These are phyloP conservation scores for Cystoisospora suis DNA, from an alignment of 169 alveolate species.

Conservation along the genomic window DNA sequence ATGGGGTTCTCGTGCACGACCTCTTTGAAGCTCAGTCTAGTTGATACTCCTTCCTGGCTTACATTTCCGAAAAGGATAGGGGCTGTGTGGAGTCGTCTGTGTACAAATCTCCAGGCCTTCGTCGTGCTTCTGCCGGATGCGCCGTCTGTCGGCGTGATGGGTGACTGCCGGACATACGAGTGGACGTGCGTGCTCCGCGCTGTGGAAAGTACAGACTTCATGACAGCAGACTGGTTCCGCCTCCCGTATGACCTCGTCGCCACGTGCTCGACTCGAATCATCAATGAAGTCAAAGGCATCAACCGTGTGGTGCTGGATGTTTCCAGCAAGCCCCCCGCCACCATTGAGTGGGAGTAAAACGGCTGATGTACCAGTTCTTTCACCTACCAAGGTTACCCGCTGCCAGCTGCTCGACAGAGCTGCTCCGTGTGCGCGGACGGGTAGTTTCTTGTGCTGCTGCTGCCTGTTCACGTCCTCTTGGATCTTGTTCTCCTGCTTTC, in stretches of 20 bases:
- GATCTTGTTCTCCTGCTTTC: too few relatives aligned
- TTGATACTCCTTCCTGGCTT: too few relatives aligned
- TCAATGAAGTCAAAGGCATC: conserved; percentile 70
- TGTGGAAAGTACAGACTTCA: conserved; percentile 65
- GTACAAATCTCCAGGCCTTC: conserved; percentile 71
- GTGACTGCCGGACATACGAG: conserved; percentile 72
- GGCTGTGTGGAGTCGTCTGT: too few relatives aligned
- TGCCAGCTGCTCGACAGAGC: too few relatives aligned
- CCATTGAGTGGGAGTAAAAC: conserved; percentile 71
- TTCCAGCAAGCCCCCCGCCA: conserved; percentile 77
- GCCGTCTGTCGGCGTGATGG: conserved; percentile 77
- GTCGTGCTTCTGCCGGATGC: conserved; percentile 74
- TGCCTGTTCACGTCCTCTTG: too few relatives aligned
- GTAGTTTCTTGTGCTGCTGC: too few relatives aligned
- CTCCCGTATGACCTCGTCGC: conserved; percentile 69
- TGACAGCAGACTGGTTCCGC: conserved; percentile 73
- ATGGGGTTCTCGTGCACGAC: too few relatives aligned
- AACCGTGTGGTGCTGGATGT: conserved; percentile 71
- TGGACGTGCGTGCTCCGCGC: conserved; percentile 61
- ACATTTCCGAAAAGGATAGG: too few relatives aligned
- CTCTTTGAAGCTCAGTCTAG: too few relatives aligned
- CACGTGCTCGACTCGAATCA: conserved; percentile 64
- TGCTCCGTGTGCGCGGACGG: too few relatives aligned
- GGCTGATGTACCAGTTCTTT: too few relatives aligned
- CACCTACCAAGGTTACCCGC: too few relatives aligned